Evolutionary conservation across 139 green algal species (phyloP), one percentile per base, ranked within the genome.

Genomic region (Raphidocelis subcapitata): DNA sequence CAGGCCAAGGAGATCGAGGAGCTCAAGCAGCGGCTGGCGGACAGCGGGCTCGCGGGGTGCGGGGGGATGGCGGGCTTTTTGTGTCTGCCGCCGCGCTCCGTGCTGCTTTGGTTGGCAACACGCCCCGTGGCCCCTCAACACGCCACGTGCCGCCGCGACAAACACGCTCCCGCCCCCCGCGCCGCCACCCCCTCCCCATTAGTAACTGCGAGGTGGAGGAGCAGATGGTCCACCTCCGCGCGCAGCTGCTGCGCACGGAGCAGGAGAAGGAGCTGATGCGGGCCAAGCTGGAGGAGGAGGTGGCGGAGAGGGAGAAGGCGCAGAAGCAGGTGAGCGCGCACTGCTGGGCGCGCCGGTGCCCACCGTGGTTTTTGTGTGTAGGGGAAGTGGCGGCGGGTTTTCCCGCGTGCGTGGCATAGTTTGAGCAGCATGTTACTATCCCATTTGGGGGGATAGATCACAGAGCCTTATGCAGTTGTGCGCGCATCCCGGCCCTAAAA

Each of bases 1-100:
- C 95, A 99, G 79, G 85, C 93, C 2, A 86, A 88, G n/a, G 92
- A 97, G 80, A 97, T 97, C 62, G 90, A 93, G 77, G 83, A 91
- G 60, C 85, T 92, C 10, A 86, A 87, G 65, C 31, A 51, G 18
- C 31, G 66, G 35, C 72, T 92, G n/a, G 75, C 41, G 5, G 67
- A 49, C 18, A 79, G 67, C 66, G 83, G 85, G 83, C 8, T 12
- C 57, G 57, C 57, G 29, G 57, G 31, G 57, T 64, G 57, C 8
- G 29, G 8, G 57, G 31, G 12, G 12, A 12, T 8, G 31, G 31
- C 8, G 29, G 29, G 31, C 8, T n/a, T n/a, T n/a, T n/a, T n/a
- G n/a, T n/a, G n/a, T n/a, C n/a, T n/a, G n/a, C n/a, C n/a, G n/a
- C n/a, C n/a, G n/a, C n/a, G n/a, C n/a, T n/a, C n/a, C n/a, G n/a